Percentiles rank a stretch among this genome's conserved stretches.
Conservation (phyloP, 1,139 yeast species). For the Geotrichum bryndzae region DNA sequence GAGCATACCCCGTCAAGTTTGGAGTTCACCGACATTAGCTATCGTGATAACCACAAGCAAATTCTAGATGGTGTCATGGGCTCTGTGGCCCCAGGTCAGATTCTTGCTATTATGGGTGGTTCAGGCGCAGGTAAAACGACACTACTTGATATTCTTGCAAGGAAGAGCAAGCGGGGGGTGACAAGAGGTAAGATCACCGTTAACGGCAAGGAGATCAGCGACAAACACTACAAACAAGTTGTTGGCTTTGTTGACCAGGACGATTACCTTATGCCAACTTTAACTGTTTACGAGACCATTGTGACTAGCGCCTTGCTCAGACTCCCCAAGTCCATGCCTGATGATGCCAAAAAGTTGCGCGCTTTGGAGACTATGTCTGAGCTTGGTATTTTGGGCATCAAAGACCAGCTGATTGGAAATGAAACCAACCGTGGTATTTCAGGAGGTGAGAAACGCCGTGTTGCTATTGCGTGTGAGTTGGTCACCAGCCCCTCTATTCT, state of each 20-base stretch:
- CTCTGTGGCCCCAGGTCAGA: slow-evolving; percentile 74
- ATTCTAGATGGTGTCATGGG: slow-evolving; percentile 68
- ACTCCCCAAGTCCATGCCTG: slow-evolving; percentile 72
- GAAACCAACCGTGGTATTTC: slow-evolving; percentile 89
- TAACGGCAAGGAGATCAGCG: slow-evolving; percentile 49
- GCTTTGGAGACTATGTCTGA: slow-evolving; percentile 83
- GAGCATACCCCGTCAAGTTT: slow-evolving; percentile 71
- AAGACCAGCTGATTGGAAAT: slow-evolving; percentile 82
- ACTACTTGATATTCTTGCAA: slow-evolving; percentile 80
- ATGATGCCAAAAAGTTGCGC: slow-evolving; percentile 64
- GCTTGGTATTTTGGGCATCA: slow-evolving; percentile 72
- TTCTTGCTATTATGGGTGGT: slow-evolving; percentile 95
- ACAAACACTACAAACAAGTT: slow-evolving; percentile 52
- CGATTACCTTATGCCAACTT: slow-evolving; percentile 80
- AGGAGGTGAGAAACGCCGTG: slow-evolving; percentile 85
- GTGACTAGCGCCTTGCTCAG: slow-evolving; percentile 84
- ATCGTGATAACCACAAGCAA: slow-evolving; percentile 49
- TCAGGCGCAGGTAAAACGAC: slow-evolving; percentile 99
- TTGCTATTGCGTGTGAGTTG: slow-evolving; percentile 74
- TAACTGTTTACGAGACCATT: slow-evolving; percentile 93
- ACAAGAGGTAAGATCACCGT: slow-evolving; percentile 61
- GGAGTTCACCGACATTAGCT: slow-evolving; percentile 66
- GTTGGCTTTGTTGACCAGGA: slow-evolving; percentile 98
- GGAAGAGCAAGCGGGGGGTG: slow-evolving; percentile 72
- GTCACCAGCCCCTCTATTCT: slow-evolving; percentile 65